These are phyloP conservation scores for Aspergillus bridgeri DNA, from an alignment of 495 filamentous ascomycete species.

Conservation along the genomic window DNA sequence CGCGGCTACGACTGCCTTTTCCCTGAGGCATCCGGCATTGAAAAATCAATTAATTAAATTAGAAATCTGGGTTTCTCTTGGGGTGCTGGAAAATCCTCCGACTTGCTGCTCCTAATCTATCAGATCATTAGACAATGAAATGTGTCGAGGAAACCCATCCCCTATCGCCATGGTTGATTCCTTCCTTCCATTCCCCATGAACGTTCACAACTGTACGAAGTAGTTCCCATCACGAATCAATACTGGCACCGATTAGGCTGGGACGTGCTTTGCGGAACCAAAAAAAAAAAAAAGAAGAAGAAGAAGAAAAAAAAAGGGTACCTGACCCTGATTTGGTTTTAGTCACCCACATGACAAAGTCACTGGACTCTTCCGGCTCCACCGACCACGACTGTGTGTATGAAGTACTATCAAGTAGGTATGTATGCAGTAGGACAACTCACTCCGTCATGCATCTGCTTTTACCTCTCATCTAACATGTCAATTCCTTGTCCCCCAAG, in stretches of 20 bases:
- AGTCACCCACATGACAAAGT: neutral
- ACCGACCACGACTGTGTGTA: too few relatives aligned
- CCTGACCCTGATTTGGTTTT: neutral
- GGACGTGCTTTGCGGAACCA: neutral
- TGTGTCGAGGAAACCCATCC: neutral
- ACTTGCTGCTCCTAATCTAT: neutral
- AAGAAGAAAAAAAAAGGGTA: neutral
- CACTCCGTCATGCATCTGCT: too few relatives aligned
- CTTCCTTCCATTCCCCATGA: neutral
- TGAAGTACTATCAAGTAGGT: too few relatives aligned
- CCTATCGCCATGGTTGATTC: neutral
- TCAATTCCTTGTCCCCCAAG: neutral
- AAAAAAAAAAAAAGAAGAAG: neutral
- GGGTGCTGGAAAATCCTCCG: neutral
- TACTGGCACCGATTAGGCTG: neutral
- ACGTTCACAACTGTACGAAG: neutral
- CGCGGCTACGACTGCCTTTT: constrained; percentile 6
- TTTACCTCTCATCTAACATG: too few relatives aligned
- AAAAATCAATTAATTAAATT: too few relatives aligned
- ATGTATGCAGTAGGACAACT: neutral
- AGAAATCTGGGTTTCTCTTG: neutral
- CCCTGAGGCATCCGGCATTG: neutral
- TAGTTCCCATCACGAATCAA: neutral
- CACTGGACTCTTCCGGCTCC: neutral
- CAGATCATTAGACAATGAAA: neutral